Evolutionary conservation across 192 early-diverging fungal genomes (phyloP), one percentile per base, ranked within the genome.

Genomic region (Umbelopsis vinacea): DNA sequence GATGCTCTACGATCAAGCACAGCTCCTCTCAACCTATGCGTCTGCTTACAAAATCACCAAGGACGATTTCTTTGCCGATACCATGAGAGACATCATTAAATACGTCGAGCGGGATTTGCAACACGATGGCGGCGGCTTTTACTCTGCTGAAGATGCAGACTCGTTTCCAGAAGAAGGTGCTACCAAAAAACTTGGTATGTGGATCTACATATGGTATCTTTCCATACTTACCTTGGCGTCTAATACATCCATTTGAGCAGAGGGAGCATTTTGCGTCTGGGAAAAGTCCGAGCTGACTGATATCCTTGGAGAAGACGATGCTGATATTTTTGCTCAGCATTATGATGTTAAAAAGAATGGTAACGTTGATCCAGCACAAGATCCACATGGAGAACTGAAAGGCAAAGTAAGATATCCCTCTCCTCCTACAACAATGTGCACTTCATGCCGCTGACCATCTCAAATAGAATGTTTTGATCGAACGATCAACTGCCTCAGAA

Each of bases 1-100:
- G 60, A 90, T 90, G 89, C 81, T 90, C 12, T 90, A 90, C 67
- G 89, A 90, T 79, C 88, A 90, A 84, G 89, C 85, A 7, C 89
- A 90, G 73, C 79, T 90, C 8, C 67, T 85, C 3, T 74, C 76
- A 17, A 73, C 81, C 4, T 90, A 85, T 70, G 46, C 74, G 2
- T 80, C 80, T 21, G 74, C 76, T 0, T 86, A 81, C 72, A 66
- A 72, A 19, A 76, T 89, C 19, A 88, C 83, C 4, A 77, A 84
- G 40, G 80, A 90, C 35, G 6, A 72, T 1, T 67, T 77, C 38
- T 82, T 74, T 77, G 85, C 84, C 7, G 83, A 81, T 14, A 70
- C 79, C 19, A 80, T 74, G 2, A 57, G 76, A 9, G 89, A 90
- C 55, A 90, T 90, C 67, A 47, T 90, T 26, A 74, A 53, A 1